A percentile compares a stretch with the other conserved stretches of the same genome.
Conservation (phyloP, 495 filamentous ascomycete species). For the Daldinia childiae region DNA sequence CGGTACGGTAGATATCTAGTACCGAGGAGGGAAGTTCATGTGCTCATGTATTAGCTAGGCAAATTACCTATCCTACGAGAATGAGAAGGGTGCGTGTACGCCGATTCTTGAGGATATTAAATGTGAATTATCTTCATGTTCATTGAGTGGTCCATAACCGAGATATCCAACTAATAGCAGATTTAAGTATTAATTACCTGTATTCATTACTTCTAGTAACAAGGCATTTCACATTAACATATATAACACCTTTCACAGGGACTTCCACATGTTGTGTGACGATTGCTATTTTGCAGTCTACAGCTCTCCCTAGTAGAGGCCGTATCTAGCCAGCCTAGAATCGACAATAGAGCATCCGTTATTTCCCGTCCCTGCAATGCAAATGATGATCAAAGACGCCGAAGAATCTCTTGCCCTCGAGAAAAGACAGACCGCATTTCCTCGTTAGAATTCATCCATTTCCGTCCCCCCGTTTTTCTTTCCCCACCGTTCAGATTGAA, state of each 20-base stretch:
- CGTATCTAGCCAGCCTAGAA: constrained; percentile 26
- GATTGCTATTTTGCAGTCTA: constrained; percentile 41
- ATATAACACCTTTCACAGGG: not conserved
- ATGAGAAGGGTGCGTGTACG: not conserved
- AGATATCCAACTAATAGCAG: not conserved
- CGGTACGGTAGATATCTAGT: not conserved
- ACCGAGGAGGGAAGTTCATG: not conserved
- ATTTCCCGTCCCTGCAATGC: constrained; percentile 34
- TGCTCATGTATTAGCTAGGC: not conserved
- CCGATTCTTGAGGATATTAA: not conserved
- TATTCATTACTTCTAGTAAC: not conserved
- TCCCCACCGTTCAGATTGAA: constrained; percentile 39
- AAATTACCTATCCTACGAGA: constrained; percentile 3
- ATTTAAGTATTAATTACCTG: not conserved
- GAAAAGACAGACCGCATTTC: constrained; percentile 6
- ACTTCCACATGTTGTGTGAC: constrained; percentile 10
- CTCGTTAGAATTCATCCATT: constrained; percentile 24
- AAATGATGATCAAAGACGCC: constrained; percentile 50
- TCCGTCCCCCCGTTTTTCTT: constrained; percentile 8
- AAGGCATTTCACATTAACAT: not conserved
- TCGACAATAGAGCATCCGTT: constrained; percentile 28
- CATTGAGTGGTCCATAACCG: not conserved
- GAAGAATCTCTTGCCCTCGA: constrained; percentile 35
- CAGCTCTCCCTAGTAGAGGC: constrained; percentile 27
- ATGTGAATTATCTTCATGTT: not conserved